Evolutionary conservation across 148 eudicot genomes (phyloP).

Genomic region (Diospyros lotus): DNA sequence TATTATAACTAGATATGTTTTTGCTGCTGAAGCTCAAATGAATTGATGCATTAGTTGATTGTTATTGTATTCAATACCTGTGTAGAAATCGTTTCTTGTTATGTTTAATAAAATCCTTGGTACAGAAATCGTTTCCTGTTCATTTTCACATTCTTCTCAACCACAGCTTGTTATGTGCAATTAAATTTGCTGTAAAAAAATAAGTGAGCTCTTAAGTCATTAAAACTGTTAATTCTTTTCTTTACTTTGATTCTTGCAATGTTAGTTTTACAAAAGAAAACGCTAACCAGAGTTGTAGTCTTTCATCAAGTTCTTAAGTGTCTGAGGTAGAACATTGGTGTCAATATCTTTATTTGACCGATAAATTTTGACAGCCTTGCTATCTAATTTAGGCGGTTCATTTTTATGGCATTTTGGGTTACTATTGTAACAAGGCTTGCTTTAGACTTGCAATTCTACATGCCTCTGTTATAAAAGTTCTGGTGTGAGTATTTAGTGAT

Average conservation of each 20-base stretch:
- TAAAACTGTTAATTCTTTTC: no score
- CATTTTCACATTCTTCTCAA: not conserved
- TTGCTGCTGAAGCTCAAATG: slow-evolving; percentile 14
- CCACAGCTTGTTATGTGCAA: not conserved
- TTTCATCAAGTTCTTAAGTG: not conserved
- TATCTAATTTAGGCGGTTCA: not conserved
- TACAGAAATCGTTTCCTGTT: not conserved
- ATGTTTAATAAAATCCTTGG: not conserved
- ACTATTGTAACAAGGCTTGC: not conserved
- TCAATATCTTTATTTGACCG: no score
- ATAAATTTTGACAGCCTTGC: not conserved
- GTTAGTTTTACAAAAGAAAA: not conserved
- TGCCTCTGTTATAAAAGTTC: not conserved
- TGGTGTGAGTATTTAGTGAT: not conserved
- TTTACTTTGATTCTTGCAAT: not conserved
- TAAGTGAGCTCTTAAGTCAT: not conserved
- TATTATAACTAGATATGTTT: slow-evolving; percentile 4
- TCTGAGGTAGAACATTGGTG: not conserved
- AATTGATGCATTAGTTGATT: slow-evolving; percentile 9
- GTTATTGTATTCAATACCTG: not conserved
- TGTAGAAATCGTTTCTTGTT: not conserved
- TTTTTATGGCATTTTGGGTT: not conserved
- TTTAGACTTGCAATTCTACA: not conserved
- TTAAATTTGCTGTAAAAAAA: not conserved
- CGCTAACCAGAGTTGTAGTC: not conserved